Percentiles rank a stretch among this genome's conserved stretches.
Conservation (phyloP, 169 alveolate species). For the Blepharisma undulans region DNA sequence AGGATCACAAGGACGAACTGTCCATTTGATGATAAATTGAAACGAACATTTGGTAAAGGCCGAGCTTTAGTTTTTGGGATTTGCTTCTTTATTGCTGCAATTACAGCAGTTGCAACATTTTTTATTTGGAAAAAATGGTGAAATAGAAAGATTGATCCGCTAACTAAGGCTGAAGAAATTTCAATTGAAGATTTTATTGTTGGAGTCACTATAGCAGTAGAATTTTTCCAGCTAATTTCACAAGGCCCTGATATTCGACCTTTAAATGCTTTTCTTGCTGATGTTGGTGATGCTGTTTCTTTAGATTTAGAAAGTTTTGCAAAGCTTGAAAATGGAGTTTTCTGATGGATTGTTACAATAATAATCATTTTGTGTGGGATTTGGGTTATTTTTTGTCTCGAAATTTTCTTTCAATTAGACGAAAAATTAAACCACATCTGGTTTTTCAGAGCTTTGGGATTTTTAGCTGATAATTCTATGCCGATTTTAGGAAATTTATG, state of each 20-base stretch:
- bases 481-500: not conserved
- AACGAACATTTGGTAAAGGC: not conserved
- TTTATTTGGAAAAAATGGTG: not conserved
- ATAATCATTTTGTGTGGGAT: not conserved
- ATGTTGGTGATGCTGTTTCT: not conserved
- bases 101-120: not conserved
- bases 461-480: not conserved
- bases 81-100: not conserved
- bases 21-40: conserved; percentile 18
- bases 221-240: conserved; percentile 12
- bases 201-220: not conserved
- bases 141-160: not conserved
- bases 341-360: not conserved
- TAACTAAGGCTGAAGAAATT: not conserved
- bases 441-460: not conserved
- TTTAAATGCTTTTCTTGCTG: not conserved
- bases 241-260: conserved; percentile 6
- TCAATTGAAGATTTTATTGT: not conserved
- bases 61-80: not conserved
- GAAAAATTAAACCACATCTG: not conserved
- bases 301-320: not conserved
- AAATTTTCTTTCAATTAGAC: not conserved
- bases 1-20: not conserved
- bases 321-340: not conserved
- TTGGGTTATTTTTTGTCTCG: not conserved